phyloP scores from a whole-genome alignment of 2,329 filamentous ascomycete genomes.

The Knufia fluminis region DNA sequence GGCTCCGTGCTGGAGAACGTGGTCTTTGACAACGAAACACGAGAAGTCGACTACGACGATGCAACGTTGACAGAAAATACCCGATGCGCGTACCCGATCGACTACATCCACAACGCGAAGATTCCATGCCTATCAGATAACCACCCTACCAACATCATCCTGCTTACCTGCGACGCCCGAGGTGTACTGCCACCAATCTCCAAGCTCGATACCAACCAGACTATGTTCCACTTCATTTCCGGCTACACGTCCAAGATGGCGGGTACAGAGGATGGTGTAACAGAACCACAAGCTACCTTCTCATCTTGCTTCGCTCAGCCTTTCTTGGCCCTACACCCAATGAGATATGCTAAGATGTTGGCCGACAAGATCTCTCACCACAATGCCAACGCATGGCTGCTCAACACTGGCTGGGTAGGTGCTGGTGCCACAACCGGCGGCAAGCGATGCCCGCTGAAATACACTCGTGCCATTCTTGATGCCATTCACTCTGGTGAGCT shows the following conservation, averaged over 20 bases:
- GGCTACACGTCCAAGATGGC: constrained; percentile 99
- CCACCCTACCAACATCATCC: constrained; percentile 94
- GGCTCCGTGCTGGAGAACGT: constrained; percentile 98
- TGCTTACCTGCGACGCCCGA: constrained; percentile 94
- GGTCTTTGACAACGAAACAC: constrained; percentile 85
- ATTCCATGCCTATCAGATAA: constrained; percentile 82
- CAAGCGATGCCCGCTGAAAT: constrained; percentile 96
- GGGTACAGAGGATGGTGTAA: constrained; percentile 92
- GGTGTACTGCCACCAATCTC: constrained; percentile 97
- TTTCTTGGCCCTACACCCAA: constrained; percentile 96
- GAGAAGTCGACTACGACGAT: constrained; percentile 93
- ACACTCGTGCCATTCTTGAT: constrained; percentile 96
- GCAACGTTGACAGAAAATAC: constrained; percentile 95
- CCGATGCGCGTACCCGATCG: constrained; percentile 94
- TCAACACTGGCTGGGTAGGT: constrained; percentile 97
- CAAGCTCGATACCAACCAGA: constrained; percentile 87
- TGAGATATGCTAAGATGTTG: constrained; percentile 98
- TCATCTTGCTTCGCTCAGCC: constrained; percentile 98
- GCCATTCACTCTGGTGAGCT: constrained; percentile 96
- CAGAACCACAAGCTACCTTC: constrained; percentile 96
- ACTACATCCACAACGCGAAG: constrained; percentile 98
- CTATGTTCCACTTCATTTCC: constrained; percentile 99
- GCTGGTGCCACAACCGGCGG: constrained; percentile 83
- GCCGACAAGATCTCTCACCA: constrained; percentile 95
- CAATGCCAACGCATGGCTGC: constrained; percentile 93